These are phyloP conservation scores for Forsythia viridissima DNA, from an alignment of 257 asterid species.

Conservation along the genomic window DNA sequence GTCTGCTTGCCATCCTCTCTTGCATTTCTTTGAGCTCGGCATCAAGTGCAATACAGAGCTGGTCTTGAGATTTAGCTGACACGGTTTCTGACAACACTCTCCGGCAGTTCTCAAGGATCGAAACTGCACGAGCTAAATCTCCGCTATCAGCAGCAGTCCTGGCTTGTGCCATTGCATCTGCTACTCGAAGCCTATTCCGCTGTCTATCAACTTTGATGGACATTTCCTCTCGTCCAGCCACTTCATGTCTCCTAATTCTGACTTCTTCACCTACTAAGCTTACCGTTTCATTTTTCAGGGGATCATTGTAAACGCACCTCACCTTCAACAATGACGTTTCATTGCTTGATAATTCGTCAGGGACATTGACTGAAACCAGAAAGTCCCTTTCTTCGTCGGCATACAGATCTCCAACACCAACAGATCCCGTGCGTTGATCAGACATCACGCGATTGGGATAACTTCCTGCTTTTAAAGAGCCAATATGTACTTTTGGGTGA, in stretches of 20 bases:
- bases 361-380: slow-evolving; percentile 14
- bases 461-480: slow-evolving; percentile 9
- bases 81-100: slow-evolving; percentile 8
- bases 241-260: slow-evolving; percentile 8
- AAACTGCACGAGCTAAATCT: slow-evolving; percentile 14
- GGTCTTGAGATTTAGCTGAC: slow-evolving; percentile 20
- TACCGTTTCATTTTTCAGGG: slow-evolving; percentile 3
- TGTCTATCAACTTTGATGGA: slow-evolving; percentile 16
- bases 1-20: slow-evolving; percentile 19
- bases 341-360: slow-evolving; percentile 4
- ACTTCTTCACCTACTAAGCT: slow-evolving; percentile 14
- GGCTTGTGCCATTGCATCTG: slow-evolving; percentile 21
- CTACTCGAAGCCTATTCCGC: slow-evolving; percentile 14
- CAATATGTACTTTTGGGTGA: background rate
- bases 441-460: background rate
- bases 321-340: slow-evolving; percentile 15
- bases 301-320: slow-evolving; percentile 13
- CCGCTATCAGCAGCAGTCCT: slow-evolving; percentile 16
- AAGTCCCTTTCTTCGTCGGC: slow-evolving; percentile 25
- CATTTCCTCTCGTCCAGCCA: background rate
- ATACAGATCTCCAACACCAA: slow-evolving; percentile 18
- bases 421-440: slow-evolving; percentile 3
- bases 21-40: slow-evolving; percentile 25
- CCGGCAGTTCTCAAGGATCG: slow-evolving; percentile 13
- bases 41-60: slow-evolving; percentile 15